Evolutionary conservation across 257 asterid species (phyloP).

Genomic region (Solanum lycopersicoides): DNA sequence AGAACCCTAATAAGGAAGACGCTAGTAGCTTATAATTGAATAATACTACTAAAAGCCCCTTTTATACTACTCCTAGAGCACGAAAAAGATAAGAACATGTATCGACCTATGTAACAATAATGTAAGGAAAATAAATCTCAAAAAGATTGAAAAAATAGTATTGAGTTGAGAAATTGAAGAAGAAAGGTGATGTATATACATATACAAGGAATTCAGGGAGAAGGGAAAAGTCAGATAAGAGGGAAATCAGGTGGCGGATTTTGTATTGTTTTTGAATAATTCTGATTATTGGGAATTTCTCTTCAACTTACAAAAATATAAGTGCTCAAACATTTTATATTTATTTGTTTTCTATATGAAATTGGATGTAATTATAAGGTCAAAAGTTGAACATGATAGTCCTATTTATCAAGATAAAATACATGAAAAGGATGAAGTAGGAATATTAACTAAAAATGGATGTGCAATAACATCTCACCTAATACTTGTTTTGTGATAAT

Average conservation of each 20-base stretch:
- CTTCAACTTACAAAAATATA: background rate
- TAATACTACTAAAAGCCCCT: background rate
- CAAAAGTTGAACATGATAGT: background rate
- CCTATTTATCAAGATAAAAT: background rate
- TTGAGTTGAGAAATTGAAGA: background rate
- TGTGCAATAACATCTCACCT: background rate
- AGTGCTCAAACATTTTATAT: background rate
- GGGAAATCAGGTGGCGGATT: constrained; percentile 1
- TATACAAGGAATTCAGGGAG: too few relatives aligned
- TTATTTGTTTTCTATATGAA: background rate
- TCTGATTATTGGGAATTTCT: background rate
- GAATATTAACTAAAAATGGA: background rate
- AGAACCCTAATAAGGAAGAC: background rate
- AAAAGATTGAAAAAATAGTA: background rate
- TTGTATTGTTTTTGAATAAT: background rate
- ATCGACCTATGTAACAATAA: background rate
- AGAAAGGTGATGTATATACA: background rate
- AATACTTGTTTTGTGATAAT: background rate
- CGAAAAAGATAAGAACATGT: background rate
- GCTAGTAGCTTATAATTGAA: background rate
- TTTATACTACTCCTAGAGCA: background rate
- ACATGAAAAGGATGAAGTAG: background rate
- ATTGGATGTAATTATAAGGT: background rate
- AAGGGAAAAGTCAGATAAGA: background rate
- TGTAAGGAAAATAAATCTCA: background rate